phyloP scores from a whole-genome alignment of 2,329 filamentous ascomycete genomes.

The Fusarium penzigii region DNA sequence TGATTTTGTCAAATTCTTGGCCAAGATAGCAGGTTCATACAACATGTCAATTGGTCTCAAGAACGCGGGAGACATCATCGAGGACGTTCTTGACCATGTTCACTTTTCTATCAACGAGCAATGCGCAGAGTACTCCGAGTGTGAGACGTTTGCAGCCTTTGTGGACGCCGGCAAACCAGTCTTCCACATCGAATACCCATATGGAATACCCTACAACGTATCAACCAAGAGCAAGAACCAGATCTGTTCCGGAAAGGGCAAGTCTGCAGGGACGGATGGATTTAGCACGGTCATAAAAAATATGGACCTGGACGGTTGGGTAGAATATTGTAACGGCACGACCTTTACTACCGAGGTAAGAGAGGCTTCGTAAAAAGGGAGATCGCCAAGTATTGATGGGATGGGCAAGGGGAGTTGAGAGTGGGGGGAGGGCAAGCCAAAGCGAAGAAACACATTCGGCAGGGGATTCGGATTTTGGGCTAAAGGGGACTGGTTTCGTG shows the following conservation, averaged over 20 bases:
- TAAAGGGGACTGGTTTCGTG: too few relatives aligned
- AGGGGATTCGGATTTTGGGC: too few relatives aligned
- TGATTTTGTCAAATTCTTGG: slow-evolving; percentile 59
- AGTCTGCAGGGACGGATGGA: background rate
- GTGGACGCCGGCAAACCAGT: slow-evolving; percentile 63
- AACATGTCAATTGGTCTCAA: slow-evolving; percentile 66
- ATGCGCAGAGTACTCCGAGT: slow-evolving; percentile 62
- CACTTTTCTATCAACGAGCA: slow-evolving; percentile 71
- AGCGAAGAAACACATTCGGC: too few relatives aligned
- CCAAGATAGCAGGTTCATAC: slow-evolving; percentile 46
- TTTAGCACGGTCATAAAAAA: background rate
- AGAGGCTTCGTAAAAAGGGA: background rate
- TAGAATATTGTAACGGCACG: background rate
- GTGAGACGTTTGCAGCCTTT: slow-evolving; percentile 57
- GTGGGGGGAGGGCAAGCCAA: too few relatives aligned
- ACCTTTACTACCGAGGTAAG: background rate
- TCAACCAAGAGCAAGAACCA: background rate
- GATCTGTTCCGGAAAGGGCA: background rate
- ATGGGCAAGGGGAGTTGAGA: background rate
- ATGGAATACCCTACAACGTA: slow-evolving; percentile 38
- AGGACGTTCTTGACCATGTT: slow-evolving; percentile 46
- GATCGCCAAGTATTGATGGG: background rate
- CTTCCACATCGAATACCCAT: slow-evolving; percentile 71
- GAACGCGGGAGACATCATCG: slow-evolving; percentile 63
- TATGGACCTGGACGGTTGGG: background rate